Evolutionary conservation across 768 basidiomycete genomes (phyloP), one percentile per base, ranked within the genome.

Genomic region (Agaricus blazei): DNA sequence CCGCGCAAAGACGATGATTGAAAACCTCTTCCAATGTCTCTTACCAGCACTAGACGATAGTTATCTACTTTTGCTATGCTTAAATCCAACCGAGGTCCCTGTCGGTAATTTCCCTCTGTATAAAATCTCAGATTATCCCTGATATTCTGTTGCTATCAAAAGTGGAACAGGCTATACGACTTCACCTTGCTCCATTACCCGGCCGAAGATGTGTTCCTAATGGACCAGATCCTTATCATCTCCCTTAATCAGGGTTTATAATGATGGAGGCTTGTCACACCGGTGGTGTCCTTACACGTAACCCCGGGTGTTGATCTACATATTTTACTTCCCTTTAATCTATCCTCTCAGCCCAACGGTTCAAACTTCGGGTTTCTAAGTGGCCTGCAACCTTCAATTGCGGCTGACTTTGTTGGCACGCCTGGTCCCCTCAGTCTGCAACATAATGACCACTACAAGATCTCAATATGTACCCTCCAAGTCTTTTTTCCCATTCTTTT

Each of bases 1-100:
- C 93, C 93, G 4, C 81, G 80, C 41, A 95, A 95, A 71, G 91
- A 93, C 55, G 93, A 96, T 31, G 87, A 88, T 65, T 85, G 65
- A 66, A 54, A 31, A 24, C 24, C 31, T 51, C 45, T 57, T 27
- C 27, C 49, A 27, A 42, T 58, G 31, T 19, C 34, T 27, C 47
- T 2, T 12, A 41, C 52, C 15, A 8, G 40, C 37, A 38, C 34
- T 53, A 5, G 26, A 11, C 24, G 43, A 24, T 37, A 12, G 24
- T 41, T 28, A 29, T 12, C 42, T 37, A 26, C 43, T 31, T 50
- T 42, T 56, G 28, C 54, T 55, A 49, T 48, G 42, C 54, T 43
- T 55, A 48, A 47, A 48, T 34, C 28, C 31, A 42, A 41, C 47
- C 45, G 52, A 47, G 45, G 52, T 38, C 45, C 34, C 34, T 46